Conservation (phyloP, 257 asterid genomes). For the Plantago ovata region DNA sequence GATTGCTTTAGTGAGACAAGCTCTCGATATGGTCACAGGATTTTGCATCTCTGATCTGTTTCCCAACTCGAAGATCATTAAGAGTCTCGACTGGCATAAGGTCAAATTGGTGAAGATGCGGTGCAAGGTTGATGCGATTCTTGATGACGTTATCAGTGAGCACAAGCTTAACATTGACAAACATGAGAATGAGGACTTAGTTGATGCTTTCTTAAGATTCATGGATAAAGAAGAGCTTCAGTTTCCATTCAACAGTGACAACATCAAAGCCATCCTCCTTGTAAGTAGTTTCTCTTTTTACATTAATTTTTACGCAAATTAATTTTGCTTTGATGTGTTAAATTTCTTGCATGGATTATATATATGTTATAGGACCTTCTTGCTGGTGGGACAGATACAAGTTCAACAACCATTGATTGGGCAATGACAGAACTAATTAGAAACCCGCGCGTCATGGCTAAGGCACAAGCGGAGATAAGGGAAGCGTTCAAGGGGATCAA, state of each 20-base stretch:
- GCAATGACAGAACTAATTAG: conserved; percentile 2
- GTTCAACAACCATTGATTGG: background rate
- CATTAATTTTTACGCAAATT: too few relatives aligned
- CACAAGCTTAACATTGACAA: background rate
- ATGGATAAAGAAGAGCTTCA: background rate
- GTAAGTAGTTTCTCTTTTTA: background rate
- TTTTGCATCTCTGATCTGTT: conserved; percentile 13
- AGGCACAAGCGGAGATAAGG: conserved; percentile 9
- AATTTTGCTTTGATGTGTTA: too few relatives aligned
- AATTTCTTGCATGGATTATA: too few relatives aligned
- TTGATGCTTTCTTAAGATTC: background rate
- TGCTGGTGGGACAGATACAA: background rate
- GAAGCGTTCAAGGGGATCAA: conserved; percentile 1
- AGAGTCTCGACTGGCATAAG: conserved; percentile 20
- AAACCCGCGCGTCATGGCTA: background rate
- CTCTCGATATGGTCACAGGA: background rate
- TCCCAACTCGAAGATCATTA: conserved; percentile 8
- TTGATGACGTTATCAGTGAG: conserved; percentile 16
- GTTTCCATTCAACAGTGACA: background rate
- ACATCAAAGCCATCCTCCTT: background rate
- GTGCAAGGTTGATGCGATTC: conserved; percentile 22
- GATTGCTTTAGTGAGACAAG: conserved; percentile 3
- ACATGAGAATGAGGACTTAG: background rate
- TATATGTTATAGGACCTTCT: conserved; percentile 1
- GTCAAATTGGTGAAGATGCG: conserved; percentile 20